These are phyloP conservation scores for Cicer bijugum DNA, from an alignment of 306 rosid species.

Conservation along the genomic window DNA sequence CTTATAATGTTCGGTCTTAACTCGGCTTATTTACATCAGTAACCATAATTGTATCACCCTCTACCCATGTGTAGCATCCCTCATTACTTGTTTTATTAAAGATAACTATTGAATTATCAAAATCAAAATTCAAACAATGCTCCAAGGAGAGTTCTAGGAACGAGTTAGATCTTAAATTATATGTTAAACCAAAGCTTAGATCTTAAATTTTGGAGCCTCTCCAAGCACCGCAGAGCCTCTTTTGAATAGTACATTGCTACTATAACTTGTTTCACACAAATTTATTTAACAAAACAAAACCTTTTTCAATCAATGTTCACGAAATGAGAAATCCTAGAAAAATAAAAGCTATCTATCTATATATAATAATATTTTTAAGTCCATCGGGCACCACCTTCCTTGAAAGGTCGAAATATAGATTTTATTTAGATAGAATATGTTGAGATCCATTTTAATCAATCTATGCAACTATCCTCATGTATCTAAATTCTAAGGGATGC, in stretches of 20 bases:
- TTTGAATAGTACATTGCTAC: neutral
- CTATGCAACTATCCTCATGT: neutral
- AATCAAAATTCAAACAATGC: constrained; percentile 8
- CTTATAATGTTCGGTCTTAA: neutral
- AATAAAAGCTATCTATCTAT: neutral
- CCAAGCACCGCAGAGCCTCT: neutral
- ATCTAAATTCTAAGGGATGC: neutral
- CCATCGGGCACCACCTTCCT: neutral
- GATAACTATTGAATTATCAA: constrained; percentile 20
- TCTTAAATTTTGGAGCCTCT: neutral
- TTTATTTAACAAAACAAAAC: constrained; percentile 7
- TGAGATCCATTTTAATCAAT: constrained; percentile 25
- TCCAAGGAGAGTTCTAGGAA: neutral
- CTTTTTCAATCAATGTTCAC: neutral
- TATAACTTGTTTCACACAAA: constrained; percentile 18
- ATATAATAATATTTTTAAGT: neutral
- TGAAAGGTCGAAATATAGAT: constrained; percentile 3
- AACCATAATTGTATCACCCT: neutral
- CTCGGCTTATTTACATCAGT: neutral
- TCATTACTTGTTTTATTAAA: constrained; percentile 1
- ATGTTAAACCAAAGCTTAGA: constrained; percentile 10
- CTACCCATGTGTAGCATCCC: constrained; percentile 6
- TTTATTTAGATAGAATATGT: constrained; percentile 10
- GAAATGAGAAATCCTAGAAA: neutral
- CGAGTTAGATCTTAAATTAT: neutral